phyloP scores from a whole-genome alignment of 768 basidiomycete species.

The Neoboletus magnificus region DNA sequence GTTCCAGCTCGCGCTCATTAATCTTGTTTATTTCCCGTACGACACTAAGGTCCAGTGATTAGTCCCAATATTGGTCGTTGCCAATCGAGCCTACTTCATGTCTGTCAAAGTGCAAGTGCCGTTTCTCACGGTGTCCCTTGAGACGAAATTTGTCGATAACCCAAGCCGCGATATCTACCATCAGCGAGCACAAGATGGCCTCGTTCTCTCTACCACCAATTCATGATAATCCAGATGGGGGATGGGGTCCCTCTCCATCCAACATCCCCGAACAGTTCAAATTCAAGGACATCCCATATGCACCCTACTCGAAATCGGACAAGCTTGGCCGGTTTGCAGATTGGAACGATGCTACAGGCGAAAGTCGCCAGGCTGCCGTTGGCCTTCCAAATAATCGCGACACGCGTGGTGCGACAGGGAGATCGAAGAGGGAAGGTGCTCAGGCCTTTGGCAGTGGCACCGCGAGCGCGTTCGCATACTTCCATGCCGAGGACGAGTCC shows the following conservation, averaged over 20 bases:
- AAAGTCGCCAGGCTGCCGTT: conserved; percentile 54
- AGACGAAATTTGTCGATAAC: conserved; percentile 22
- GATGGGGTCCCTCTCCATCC: conserved; percentile 85
- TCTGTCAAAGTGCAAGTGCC: conserved; percentile 16
- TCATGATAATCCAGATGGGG: conserved; percentile 88
- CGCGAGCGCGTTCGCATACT: conserved; percentile 91
- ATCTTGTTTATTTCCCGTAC: conserved; percentile 93
- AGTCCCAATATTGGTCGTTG: background rate
- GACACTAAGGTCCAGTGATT: conserved; percentile 50
- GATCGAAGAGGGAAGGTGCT: conserved; percentile 69
- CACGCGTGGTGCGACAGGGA: conserved; percentile 49
- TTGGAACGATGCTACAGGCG: conserved; percentile 82
- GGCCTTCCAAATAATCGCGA: conserved; percentile 47
- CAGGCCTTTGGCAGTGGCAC: conserved; percentile 89
- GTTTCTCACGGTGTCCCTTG: conserved; percentile 23
- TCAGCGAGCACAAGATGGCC: conserved; percentile 44
- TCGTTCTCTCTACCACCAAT: conserved; percentile 87
- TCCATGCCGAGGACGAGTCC: conserved; percentile 97
- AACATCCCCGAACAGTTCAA: conserved; percentile 90
- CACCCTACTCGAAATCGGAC: conserved; percentile 98
- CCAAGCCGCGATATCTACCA: conserved; percentile 3
- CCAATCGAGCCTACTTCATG: conserved; percentile 65
- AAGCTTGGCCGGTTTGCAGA: conserved; percentile 97
- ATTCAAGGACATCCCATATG: conserved; percentile 98
- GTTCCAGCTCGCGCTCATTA: conserved; percentile 83